phyloP scores from a whole-genome alignment of 257 asterid genomes.

The Nicotiana paniculata region DNA sequence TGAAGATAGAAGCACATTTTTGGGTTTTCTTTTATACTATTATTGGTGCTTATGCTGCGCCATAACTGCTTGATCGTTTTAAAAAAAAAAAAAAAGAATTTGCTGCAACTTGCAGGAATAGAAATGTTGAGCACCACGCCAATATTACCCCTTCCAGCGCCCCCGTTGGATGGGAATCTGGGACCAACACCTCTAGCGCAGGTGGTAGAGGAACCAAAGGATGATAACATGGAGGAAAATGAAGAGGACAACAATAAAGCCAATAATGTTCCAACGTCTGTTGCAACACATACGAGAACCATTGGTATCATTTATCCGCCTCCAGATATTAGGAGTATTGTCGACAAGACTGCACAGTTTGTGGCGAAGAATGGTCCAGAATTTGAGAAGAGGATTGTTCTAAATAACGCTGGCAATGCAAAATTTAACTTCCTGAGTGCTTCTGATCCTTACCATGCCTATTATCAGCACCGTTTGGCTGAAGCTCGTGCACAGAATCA shows the following conservation, averaged over 20 bases:
- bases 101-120: too few species aligned
- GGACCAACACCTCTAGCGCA: conserved; percentile 48
- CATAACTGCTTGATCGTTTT: too few species aligned
- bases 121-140: conserved; percentile 37
- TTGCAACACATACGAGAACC: too few species aligned
- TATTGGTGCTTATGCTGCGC: too few species aligned
- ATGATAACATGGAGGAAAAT: conserved; percentile 8
- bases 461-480: conserved; percentile 75
- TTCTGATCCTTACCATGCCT: conserved; percentile 84
- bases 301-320: too few species aligned
- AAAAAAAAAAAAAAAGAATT: conserved; percentile 29
- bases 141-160: conserved; percentile 76
- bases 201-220: conserved; percentile 24
- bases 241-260: background rate
- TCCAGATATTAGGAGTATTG: too few species aligned
- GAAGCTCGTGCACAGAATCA: conserved; percentile 68
- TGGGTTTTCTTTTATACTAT: too few species aligned
- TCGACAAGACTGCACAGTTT: too few species aligned
- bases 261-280: too few species aligned
- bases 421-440: conserved; percentile 53
- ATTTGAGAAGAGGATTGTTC: too few species aligned
- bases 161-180: conserved; percentile 63
- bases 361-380: too few species aligned
- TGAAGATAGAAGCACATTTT: too few species aligned
- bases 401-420: conserved; percentile 49